Evolutionary conservation across 306 rosid genomes (phyloP), one percentile per base, ranked within the genome.

Genomic region (Astragalus membranaceus): DNA sequence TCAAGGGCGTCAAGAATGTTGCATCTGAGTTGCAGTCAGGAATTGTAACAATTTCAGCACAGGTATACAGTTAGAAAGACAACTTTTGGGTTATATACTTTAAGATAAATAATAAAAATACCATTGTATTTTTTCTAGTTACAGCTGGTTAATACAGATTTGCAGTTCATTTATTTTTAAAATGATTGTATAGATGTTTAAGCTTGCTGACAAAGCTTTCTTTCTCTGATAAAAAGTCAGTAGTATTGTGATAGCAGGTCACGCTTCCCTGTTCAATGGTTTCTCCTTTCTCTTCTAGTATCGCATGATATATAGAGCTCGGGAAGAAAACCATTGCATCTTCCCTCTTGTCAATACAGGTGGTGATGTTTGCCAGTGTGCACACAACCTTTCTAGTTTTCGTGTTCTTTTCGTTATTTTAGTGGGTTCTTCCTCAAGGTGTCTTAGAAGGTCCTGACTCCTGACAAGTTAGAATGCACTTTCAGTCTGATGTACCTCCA

Each of bases 41-140:
- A 83, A 69, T 90, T 58, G 99, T 94, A 73, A 83, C 96, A 20
- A 73, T 94, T 87, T 94, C 99, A 17, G 96, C 99, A 17, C 99
- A 91, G 95, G 97, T 90, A 72, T 71, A 43, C 48, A 49, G 73
- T 30, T 76, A 14, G 54, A 64, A 12, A 44, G 9, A 7, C 12
- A 44, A 44, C n/a, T 26, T 64, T 12, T 43, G 23, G 11, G 53
- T 39, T 42, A 23, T 62, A 29, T 44, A 0, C 8, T 11, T 32
- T 26, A 17, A 41, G 33, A 17, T 44, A 43, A 43, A 43, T 23
- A 43, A 10, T n/a, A 26, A 64, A 47, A n/a, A 36, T 48, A 43
- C 17, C 30, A n/a, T 60, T n/a, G 32, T 55, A 7, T 41, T 48
- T 61, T n/a, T 61, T 37, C 14, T 52, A 39, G 62, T 37, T 50